Percentiles rank a stretch among this genome's conserved stretches.
Conservation (phyloP, 495 filamentous ascomycete genomes). For the Amphirosellinia nigrospora region DNA sequence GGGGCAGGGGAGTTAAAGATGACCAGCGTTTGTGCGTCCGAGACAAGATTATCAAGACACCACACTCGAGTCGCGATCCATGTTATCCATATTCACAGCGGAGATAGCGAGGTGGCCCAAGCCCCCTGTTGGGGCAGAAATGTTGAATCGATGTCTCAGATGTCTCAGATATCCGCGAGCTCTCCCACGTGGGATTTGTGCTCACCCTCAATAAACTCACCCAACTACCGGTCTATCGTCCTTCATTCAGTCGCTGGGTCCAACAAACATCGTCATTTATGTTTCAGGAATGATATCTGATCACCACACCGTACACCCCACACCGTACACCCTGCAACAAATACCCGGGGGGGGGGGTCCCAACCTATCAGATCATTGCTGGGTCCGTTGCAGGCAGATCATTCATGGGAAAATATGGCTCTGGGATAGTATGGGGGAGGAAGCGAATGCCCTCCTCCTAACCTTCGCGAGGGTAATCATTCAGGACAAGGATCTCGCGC, state of each 20-base stretch:
- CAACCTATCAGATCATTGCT: conserved; percentile 21
- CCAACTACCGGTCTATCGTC: conserved; percentile 18
- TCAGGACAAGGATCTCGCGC: conserved; percentile 15
- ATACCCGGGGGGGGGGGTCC: not conserved
- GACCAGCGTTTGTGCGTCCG: not conserved
- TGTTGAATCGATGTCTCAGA: conserved; percentile 38
- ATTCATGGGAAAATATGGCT: not conserved
- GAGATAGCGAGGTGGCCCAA: not conserved
- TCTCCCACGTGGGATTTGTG: conserved; percentile 42
- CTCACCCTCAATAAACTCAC: conserved; percentile 31
- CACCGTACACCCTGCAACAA: not conserved
- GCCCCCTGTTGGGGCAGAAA: conserved; percentile 9
- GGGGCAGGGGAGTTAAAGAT: not conserved
- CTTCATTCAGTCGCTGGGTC: not conserved
- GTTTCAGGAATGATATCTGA: not conserved
- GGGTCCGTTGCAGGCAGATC: not conserved
- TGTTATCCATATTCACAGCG: not conserved
- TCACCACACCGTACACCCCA: not conserved
- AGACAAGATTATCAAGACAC: not conserved
- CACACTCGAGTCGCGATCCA: not conserved
- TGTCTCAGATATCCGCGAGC: conserved; percentile 37
- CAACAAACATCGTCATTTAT: not conserved
- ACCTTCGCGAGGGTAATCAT: not conserved
- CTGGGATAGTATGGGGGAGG: not conserved
- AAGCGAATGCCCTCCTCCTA: not conserved